phyloP scores from a whole-genome alignment of 2,329 filamentous ascomycete species.

The Raffaelea albimanens region DNA sequence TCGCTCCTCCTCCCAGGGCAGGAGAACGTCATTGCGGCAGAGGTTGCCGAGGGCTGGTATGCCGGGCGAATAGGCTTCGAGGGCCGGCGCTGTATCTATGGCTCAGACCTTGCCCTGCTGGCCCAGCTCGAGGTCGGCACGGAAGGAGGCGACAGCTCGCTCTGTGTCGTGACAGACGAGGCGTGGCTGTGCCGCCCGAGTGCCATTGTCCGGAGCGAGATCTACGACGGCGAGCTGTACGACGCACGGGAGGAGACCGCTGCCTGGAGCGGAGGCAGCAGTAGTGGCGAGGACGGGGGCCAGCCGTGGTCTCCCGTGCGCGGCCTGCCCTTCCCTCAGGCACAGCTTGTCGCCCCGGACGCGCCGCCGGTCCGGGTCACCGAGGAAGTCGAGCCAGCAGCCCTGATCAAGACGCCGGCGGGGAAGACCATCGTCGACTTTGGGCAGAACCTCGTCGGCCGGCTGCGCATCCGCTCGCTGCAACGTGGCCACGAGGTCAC shows the following conservation, averaged over 20 bases:
- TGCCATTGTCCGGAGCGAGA: constrained; percentile 24
- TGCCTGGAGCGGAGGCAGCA: background rate
- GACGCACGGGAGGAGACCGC: constrained; percentile 24
- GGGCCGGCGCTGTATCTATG: constrained; percentile 15
- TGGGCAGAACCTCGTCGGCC: constrained; percentile 49
- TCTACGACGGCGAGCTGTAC: constrained; percentile 45
- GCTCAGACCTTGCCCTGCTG: constrained; percentile 11
- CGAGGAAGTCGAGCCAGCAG: constrained; percentile 19
- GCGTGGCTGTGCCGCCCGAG: constrained; percentile 15
- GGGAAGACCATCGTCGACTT: constrained; percentile 45
- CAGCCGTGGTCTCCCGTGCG: constrained; percentile 17
- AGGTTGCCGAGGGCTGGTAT: constrained; percentile 38
- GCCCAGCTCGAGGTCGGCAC: constrained; percentile 2
- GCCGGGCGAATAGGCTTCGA: constrained; percentile 18
- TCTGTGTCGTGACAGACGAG: background rate
- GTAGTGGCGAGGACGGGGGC: constrained; percentile 9
- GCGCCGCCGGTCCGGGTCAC: constrained; percentile 32
- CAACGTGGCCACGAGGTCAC: constrained; percentile 24
- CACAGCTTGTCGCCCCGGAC: constrained; percentile 28
- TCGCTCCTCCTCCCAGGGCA: constrained; percentile 10
- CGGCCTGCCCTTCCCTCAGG: constrained; percentile 19
- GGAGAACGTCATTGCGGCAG: constrained; percentile 26
- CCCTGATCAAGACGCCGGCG: constrained; percentile 21
- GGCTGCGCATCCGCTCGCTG: constrained; percentile 25
- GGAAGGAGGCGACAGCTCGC: constrained; percentile 14